Evolutionary conservation across 176 grass and related monocot genomes (phyloP).

Genomic region (Musa troglodytarum): DNA sequence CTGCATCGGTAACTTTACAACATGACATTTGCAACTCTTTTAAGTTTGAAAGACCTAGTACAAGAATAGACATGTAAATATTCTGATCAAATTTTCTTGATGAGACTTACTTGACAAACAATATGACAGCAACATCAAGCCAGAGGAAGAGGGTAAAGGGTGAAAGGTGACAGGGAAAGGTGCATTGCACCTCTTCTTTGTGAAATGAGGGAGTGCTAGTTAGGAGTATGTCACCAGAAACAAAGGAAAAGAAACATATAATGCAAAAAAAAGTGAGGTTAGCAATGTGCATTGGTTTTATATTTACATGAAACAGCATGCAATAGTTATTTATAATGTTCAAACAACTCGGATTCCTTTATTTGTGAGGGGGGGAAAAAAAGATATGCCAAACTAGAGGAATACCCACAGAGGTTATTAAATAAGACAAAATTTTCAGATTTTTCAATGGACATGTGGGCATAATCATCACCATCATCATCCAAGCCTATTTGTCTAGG

Average conservation of each 20-base stretch:
- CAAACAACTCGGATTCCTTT: not conserved
- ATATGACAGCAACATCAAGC: not conserved
- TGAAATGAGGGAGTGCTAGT: not conserved
- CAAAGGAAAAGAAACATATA: not conserved
- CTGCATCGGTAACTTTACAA: conserved; percentile 76
- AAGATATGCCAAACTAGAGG: not conserved
- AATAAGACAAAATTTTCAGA: too few species aligned
- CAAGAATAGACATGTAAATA: not conserved
- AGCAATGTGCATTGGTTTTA: too few species aligned
- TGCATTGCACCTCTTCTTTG: not conserved
- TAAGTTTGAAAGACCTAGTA: conserved; percentile 66
- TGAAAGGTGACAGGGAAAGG: not conserved
- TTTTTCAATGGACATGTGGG: not conserved
- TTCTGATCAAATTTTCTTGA: too few species aligned
- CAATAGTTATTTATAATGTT: not conserved
- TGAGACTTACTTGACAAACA: not conserved
- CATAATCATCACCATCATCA: not conserved
- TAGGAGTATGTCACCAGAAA: not conserved
- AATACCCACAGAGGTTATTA: not conserved
- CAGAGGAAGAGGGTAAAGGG: not conserved
- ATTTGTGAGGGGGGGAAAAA: not conserved
- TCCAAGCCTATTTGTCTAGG: not conserved
- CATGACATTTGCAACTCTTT: conserved; percentile 68
- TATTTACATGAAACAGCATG: not conserved
- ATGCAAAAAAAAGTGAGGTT: too few species aligned